Evolutionary conservation across 1,284 basidiomycete species (phyloP), one percentile per base, ranked within the genome.

Genomic region (Trametes versicolor): DNA sequence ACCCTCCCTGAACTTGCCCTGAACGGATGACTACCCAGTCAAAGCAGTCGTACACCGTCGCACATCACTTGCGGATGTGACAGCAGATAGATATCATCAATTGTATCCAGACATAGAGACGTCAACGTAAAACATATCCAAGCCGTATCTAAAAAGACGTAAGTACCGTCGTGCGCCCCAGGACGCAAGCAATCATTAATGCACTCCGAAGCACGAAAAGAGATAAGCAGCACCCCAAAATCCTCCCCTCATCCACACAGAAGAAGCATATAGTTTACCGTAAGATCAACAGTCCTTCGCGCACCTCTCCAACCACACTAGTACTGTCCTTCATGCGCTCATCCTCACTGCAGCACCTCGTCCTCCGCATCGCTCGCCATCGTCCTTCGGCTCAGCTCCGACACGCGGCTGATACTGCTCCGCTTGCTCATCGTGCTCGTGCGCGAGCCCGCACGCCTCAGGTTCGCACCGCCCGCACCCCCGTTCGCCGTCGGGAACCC

Each of bases 351-450:
- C 32, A 91, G 81, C 57, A 91, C 79, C 71, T 90, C 85, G 67
- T 93, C 92, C 76, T 94, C 92, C 41, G 91, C 90, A 73, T 93
- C 92, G 73, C 90, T 92, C 49, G 88, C 90, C 87, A 91, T 90
- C 62, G 91, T 91, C 75, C 90, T 84, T 73, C 90, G 83, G 60
- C 90, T 87, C 65, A 94, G 85, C 60, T 86, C 81, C 48, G 85
- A 82, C 52, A 83, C 80, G 67, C 85, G 78, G 41, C 79, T 81
- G 45, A 81, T 77, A 29, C 79, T 75, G 61, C 78, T 79, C 62
- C 76, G 74, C 74, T 78, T 81, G 54, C 10, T 73, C 77, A 48
- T 73, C 69, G 55, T 27, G 47, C 73, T 73, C 69, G 55, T 27
- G 47, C 73, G 58, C 54, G 75, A 76, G 19, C 71, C 68, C n/a